A percentile compares a stretch with the other conserved stretches of the same genome.
Evolutionary conservation across 257 asterid genomes (phyloP).

Genomic region (Ehretia macrophylla): DNA sequence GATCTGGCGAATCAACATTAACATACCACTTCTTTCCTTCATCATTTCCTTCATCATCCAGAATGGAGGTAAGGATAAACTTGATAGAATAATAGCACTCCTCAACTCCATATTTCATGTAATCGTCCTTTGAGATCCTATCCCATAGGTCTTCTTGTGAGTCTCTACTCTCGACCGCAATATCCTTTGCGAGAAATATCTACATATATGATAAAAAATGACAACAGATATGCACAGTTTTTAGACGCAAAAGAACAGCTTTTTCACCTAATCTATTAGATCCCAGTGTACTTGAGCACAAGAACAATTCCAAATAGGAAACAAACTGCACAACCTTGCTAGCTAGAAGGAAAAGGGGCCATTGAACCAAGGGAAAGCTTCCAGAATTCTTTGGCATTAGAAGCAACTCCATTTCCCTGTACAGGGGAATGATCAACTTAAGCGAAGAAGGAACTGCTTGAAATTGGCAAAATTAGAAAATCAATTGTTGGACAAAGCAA

Average conservation of each 20-base stretch:
- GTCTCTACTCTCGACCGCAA: slow-evolving; percentile 74
- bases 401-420: slow-evolving; percentile 93
- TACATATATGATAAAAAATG: slow-evolving; percentile 10
- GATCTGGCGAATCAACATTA: neutral
- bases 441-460: slow-evolving; percentile 7
- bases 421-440: slow-evolving; percentile 18
- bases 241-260: neutral
- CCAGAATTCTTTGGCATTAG: slow-evolving; percentile 80
- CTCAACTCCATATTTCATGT: slow-evolving; percentile 94
- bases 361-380: slow-evolving; percentile 70
- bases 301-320: neutral
- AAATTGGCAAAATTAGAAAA: slow-evolving; percentile 2
- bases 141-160: slow-evolving; percentile 92
- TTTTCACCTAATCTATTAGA: neutral
- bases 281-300: neutral
- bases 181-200: slow-evolving; percentile 92
- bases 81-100: slow-evolving; percentile 70
- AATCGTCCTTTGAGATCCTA: slow-evolving; percentile 85
- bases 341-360: slow-evolving; percentile 96
- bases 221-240: neutral
- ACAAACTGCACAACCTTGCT: slow-evolving; percentile 67
- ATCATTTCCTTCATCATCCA: slow-evolving; percentile 73
- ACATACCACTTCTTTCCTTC: slow-evolving; percentile 88
- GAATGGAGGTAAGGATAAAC: slow-evolving; percentile 62
- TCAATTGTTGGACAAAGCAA: neutral